Base-by-base conservation (phyloP, 805 yeast genomes). In the Saturnispora hagleri region DNA sequence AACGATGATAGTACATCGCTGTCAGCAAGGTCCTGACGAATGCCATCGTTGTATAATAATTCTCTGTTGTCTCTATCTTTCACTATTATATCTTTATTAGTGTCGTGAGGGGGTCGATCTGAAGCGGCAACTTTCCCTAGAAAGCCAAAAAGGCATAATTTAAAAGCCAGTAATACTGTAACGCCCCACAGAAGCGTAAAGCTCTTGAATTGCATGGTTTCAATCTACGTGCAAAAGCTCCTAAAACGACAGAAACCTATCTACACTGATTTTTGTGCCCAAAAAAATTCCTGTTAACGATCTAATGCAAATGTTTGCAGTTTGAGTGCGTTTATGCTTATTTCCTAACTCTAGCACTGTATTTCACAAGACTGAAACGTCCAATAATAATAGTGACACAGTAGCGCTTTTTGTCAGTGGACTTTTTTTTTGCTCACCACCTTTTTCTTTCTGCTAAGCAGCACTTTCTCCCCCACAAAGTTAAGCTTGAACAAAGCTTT, bases 11-110 rank as follows among this genome's bases (percentile, higher is more conserved):
- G 18, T 8, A 35, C 27, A 10, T 27, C 12, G 8, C 51, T 43
- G 5, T 33, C 42, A 9, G 27, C 8, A 13, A 43, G 20, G 38
- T 44, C 51, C 43, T 17, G 24, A 17, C 47, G 31, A n/a, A 31
- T 12, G 12, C 42, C 51, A 15, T 49, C 51, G 26, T 49, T 48
- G 42, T 48, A 47, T 22, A 27, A 26, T 9, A n/a, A 10, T 4
- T 47, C 42, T 28, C 45, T 44, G 12, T 10, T 12, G 20, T 27
- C 17, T 8, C 18, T 17, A 5, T 27, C 38, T 24, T 27, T 36
- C 12, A 18, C 24, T 7, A 28, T 44, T 0, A 31, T 26, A 31
- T 33, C 17, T 20, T 44, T 41, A 24, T 41, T 41, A 8, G 15
- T 22, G n/a, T 41, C 44, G 5, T 41, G 13, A 22, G 24, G 44